A percentile compares a stretch with the other conserved stretches of the same genome.
phyloP scores from a whole-genome alignment of 176 grass and related monocot species.

The Ensete glaucum region DNA sequence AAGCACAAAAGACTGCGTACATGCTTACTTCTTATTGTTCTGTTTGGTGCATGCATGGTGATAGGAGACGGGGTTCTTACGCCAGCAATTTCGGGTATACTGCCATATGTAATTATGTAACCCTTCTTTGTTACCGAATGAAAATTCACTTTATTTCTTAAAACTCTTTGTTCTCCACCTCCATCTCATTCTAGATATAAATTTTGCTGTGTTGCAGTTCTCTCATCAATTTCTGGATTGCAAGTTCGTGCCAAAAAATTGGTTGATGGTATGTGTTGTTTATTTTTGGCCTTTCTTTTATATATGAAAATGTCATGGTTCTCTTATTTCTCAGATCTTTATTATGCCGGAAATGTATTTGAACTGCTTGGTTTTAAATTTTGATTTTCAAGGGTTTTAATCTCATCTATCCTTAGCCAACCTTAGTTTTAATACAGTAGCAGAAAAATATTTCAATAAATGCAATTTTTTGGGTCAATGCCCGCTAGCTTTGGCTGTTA shows the following conservation, averaged over 20 bases:
- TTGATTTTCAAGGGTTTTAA: no score
- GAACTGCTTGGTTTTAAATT: no score
- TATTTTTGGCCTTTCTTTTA: not conserved
- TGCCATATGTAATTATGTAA: not conserved
- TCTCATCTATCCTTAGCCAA: no score
- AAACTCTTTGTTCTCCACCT: not conserved
- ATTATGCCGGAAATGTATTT: no score
- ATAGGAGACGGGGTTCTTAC: constrained; percentile 94
- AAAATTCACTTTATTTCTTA: not conserved
- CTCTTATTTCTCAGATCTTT: not conserved
- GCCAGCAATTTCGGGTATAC: constrained; percentile 86
- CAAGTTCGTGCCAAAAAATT: constrained; percentile 59
- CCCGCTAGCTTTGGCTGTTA: no score
- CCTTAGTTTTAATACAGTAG: no score
- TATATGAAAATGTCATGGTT: not conserved
- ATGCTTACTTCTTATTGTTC: constrained; percentile 65
- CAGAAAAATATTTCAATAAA: no score
- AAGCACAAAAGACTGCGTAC: constrained; percentile 70
- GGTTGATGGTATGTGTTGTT: constrained; percentile 41
- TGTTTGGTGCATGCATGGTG: constrained; percentile 89
- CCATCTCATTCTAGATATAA: not conserved
- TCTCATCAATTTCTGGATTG: constrained; percentile 92
- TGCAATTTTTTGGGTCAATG: no score
- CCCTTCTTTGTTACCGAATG: not conserved
- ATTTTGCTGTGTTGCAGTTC: constrained; percentile 31